These are phyloP conservation scores for Apiospora malaysiana DNA, from an alignment of 2,329 filamentous ascomycete genomes.

Conservation along the genomic window DNA sequence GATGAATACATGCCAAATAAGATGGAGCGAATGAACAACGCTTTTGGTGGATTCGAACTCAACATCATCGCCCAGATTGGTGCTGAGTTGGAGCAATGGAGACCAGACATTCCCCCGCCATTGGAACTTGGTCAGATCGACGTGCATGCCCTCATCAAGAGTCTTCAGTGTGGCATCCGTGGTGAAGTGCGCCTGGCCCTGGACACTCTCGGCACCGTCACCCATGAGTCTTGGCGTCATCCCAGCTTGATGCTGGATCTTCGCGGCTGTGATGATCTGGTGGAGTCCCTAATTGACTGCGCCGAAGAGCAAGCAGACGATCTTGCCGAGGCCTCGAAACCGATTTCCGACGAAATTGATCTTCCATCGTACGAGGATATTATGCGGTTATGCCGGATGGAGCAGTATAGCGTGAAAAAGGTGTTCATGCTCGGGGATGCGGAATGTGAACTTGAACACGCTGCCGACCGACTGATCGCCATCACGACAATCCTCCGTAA, in stretches of 20 bases:
- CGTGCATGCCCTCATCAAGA: slow-evolving; percentile 86
- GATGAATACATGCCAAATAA: slow-evolving; percentile 63
- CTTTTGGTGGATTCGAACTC: slow-evolving; percentile 76
- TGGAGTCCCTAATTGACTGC: slow-evolving; percentile 88
- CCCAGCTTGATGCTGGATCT: slow-evolving; percentile 71
- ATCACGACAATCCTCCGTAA: slow-evolving; percentile 93
- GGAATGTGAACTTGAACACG: slow-evolving; percentile 83
- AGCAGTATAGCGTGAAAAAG: slow-evolving; percentile 75
- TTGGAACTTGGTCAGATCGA: slow-evolving; percentile 87
- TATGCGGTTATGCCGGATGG: slow-evolving; percentile 75
- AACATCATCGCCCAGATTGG: slow-evolving; percentile 68
- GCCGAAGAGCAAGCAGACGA: slow-evolving; percentile 87
- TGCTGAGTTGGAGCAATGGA: slow-evolving; percentile 68
- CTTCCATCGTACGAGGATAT: slow-evolving; percentile 89
- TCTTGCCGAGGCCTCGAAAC: slow-evolving; percentile 82
- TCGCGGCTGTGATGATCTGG: slow-evolving; percentile 81
- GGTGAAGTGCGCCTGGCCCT: slow-evolving; percentile 89
- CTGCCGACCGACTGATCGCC: slow-evolving; percentile 86
- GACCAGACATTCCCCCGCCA: slow-evolving; percentile 76
- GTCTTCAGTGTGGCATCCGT: slow-evolving; percentile 87
- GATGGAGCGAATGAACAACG: slow-evolving; percentile 53
- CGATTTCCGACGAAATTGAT: slow-evolving; percentile 86
- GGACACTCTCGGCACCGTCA: slow-evolving; percentile 77
- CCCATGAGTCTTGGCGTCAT: slow-evolving; percentile 64
- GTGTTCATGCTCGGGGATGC: slow-evolving; percentile 75